Evolutionary conservation across 345 rosid genomes (phyloP).

Genomic region (Clausena lansium): DNA sequence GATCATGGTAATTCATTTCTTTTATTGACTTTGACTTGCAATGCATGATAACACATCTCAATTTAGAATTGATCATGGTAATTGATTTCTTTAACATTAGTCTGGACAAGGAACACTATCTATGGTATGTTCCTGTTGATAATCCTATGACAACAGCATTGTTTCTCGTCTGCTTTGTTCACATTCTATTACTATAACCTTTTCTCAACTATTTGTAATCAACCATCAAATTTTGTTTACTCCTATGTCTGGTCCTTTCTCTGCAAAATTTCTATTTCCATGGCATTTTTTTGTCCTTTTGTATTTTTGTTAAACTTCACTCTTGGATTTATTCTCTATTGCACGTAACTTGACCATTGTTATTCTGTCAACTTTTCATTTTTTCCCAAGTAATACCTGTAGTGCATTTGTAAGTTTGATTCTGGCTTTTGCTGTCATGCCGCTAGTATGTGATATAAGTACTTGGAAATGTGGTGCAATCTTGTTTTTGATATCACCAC

Average conservation of each 20-base stretch:
- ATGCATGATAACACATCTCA: not conserved
- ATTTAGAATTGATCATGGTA: not conserved
- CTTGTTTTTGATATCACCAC: not conserved
- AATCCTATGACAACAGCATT: not conserved
- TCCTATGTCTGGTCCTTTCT: not conserved
- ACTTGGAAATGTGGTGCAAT: not conserved
- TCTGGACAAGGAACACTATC: not conserved
- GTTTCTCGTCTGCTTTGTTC: not conserved
- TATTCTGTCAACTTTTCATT: not conserved
- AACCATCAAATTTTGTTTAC: not conserved
- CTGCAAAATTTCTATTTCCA: not conserved
- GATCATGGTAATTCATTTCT: constrained; percentile 59
- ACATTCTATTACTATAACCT: not conserved
- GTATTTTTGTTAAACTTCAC: constrained; percentile 2
- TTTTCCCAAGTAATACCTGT: not conserved
- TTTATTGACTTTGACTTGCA: not conserved
- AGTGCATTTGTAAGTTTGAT: not conserved
- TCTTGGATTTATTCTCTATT: not conserved
- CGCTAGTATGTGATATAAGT: not conserved
- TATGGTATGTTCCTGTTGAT: not conserved
- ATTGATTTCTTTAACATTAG: not conserved
- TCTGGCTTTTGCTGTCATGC: not conserved
- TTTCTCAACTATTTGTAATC: not conserved
- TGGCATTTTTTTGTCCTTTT: not conserved
- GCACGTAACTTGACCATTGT: not conserved